Evolutionary conservation across 805 yeast genomes (phyloP).

Genomic region (Phaffomyces thermotolerans): DNA sequence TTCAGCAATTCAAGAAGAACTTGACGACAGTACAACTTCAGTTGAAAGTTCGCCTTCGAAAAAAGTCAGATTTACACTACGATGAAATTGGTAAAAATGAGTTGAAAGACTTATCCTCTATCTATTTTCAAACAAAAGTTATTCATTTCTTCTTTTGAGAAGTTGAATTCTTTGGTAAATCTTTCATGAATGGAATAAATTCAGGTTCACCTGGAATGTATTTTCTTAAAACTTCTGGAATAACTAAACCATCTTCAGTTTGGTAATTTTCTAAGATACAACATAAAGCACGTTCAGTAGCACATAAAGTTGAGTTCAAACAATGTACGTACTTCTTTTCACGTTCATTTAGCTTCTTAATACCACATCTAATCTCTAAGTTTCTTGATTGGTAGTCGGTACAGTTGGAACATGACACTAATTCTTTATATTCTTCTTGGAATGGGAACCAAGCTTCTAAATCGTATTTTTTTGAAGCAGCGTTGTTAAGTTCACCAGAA

Average conservation of each 20-base stretch:
- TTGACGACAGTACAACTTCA: background rate
- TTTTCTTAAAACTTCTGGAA: slow-evolving; percentile 93
- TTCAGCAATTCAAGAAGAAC: background rate
- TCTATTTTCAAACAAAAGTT: background rate
- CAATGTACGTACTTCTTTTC: slow-evolving; percentile 98
- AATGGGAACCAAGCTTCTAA: slow-evolving; percentile 99
- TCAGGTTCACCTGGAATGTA: slow-evolving; percentile 99
- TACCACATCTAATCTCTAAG: slow-evolving; percentile 97
- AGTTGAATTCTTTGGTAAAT: slow-evolving; percentile 90
- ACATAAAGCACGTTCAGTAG: slow-evolving; percentile 97
- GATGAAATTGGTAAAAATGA: background rate
- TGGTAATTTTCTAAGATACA: slow-evolving; percentile 97
- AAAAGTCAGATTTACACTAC: slow-evolving; percentile 7
- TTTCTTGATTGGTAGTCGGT: slow-evolving; percentile 98
- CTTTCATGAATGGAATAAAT: slow-evolving; percentile 84
- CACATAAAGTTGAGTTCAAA: slow-evolving; percentile 93
- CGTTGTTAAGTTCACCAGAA: slow-evolving; percentile 96
- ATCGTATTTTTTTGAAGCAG: slow-evolving; percentile 98
- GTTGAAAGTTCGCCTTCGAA: slow-evolving; percentile 7
- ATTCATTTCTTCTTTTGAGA: slow-evolving; percentile 52
- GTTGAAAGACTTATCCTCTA: background rate
- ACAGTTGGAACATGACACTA: slow-evolving; percentile 98
- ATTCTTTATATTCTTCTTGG: slow-evolving; percentile 97
- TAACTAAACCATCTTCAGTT: slow-evolving; percentile 87
- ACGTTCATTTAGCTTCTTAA: slow-evolving; percentile 88